A percentile compares a stretch with the other conserved stretches of the same genome.
These are phyloP conservation scores for Monosporascus sp. DNA, from an alignment of 2,329 filamentous ascomycete genomes.

Conservation along the genomic window DNA sequence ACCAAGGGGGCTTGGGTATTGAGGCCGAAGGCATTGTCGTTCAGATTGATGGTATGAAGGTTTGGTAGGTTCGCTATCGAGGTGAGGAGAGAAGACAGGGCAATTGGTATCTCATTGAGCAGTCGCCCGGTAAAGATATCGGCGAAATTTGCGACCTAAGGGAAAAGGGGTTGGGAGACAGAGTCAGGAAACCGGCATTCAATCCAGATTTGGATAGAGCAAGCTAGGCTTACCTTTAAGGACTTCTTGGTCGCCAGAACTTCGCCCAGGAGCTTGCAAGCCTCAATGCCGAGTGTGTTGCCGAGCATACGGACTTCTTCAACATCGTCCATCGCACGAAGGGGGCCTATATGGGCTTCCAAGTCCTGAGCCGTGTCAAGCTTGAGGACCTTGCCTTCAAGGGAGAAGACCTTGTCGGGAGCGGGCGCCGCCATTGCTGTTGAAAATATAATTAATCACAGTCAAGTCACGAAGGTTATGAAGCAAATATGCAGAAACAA, in stretches of 20 bases:
- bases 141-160: conserved; percentile 75
- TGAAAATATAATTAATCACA: neutral
- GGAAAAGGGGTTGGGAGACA: neutral
- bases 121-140: conserved; percentile 97
- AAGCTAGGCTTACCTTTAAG: conserved; percentile 53
- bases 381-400: conserved; percentile 89
- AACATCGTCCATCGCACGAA: conserved; percentile 66
- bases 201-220: conserved; percentile 2
- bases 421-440: conserved; percentile 41
- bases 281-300: conserved; percentile 88
- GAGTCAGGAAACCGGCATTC: conserved; percentile 7
- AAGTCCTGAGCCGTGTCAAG: conserved; percentile 85
- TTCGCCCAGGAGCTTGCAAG: conserved; percentile 78
- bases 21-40: conserved; percentile 96
- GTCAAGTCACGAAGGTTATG: neutral
- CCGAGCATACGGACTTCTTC: conserved; percentile 84
- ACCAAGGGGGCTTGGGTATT: conserved; percentile 92
- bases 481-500: neutral
- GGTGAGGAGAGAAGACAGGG: conserved; percentile 77
- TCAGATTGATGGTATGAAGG: conserved; percentile 88
- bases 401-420: conserved; percentile 69
- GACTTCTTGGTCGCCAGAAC: conserved; percentile 80
- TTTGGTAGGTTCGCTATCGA: conserved; percentile 81
- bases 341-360: conserved; percentile 72
- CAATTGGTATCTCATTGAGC: conserved; percentile 87